Evolutionary conservation across 2,329 filamentous ascomycete genomes (phyloP), one percentile per base, ranked within the genome.

Genomic region (Aurifilum marmelostoma): DNA sequence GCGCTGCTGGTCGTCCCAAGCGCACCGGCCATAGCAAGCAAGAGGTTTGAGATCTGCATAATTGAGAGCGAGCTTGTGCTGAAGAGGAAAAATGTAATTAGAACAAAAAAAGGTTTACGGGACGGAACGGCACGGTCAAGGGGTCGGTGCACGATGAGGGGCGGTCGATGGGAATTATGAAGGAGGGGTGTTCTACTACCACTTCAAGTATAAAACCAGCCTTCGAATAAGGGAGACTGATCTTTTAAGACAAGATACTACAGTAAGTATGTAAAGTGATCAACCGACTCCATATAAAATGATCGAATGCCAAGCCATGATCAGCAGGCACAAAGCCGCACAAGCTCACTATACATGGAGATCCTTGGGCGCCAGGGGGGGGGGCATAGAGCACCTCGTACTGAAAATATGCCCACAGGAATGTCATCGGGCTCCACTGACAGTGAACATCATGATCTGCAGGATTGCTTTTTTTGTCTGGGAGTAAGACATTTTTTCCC

Each of bases 21-120:
- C 18, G 62, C 24, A 8, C 47, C 34, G 37, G 29, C 47, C 8
- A 24, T 24, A 16, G 62, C 43, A 27, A 52, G 18, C 12, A 63
- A n/a, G 61, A 63, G 61, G 61, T 34, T 43, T 47, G 61, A 50
- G 39, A 63, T 27, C 61, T 63, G 61, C 61, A 63, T 63, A 52
- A 50, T 41, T 11, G 4, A 2, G 4, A 37, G 3, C 9, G 21
- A 4, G 34, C 39, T 47, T 41, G 29, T 50, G 14, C 21, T 63
- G 6, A 21, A n/a, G 61, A 47, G 47, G 18, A 32, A n/a, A 12
- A 9, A 6, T 27, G 37, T 12, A 27, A 34, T 4, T 34, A 4
- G 34, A 8, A n/a, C n/a, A 34, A 34, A 34, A n/a, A 41, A 27
- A 21, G 12, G 24, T n/a, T n/a, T n/a, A 27, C 34, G 14, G 24